Evolutionary conservation across 2,329 filamentous ascomycete species (phyloP).

Genomic region (Colletotrichum karsti): DNA sequence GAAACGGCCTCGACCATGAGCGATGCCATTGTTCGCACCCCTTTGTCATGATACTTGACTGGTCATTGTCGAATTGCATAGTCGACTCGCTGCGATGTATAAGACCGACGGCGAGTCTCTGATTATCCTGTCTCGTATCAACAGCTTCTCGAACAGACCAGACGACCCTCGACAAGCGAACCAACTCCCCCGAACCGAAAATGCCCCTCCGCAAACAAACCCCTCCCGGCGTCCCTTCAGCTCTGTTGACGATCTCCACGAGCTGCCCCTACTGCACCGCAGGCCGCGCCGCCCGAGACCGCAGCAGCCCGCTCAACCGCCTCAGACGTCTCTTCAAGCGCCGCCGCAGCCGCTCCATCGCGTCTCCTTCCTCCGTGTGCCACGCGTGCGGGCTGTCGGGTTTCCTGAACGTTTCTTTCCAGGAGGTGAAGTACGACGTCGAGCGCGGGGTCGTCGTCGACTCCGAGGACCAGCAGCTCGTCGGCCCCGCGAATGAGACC

Average conservation of each 20-base stretch:
- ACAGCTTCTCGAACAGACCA: neutral
- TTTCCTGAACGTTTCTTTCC: neutral
- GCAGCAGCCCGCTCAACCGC: neutral
- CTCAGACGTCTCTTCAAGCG: neutral
- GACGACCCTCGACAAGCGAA: neutral
- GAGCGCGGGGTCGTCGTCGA: neutral
- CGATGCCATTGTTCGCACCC: too few relatives aligned
- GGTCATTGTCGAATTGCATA: too few relatives aligned
- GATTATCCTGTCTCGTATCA: too few relatives aligned
- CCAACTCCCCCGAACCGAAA: neutral
- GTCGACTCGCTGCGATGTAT: too few relatives aligned
- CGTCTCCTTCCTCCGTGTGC: neutral
- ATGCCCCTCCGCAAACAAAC: constrained; percentile 1
- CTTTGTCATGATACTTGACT: too few relatives aligned
- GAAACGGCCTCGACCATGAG: too few relatives aligned
- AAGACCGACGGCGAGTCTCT: too few relatives aligned
- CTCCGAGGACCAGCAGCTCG: neutral
- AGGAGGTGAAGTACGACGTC: neutral
- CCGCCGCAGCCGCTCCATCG: too few relatives aligned
- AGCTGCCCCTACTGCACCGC: neutral
- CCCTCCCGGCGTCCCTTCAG: neutral
- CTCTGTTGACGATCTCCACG: neutral
- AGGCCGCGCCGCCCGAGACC: neutral
- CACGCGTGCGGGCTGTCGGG: neutral
- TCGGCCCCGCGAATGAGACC: neutral